Evolutionary conservation across 2,329 filamentous ascomycete genomes (phyloP).

Genomic region (Colletotrichum echinochloae): DNA sequence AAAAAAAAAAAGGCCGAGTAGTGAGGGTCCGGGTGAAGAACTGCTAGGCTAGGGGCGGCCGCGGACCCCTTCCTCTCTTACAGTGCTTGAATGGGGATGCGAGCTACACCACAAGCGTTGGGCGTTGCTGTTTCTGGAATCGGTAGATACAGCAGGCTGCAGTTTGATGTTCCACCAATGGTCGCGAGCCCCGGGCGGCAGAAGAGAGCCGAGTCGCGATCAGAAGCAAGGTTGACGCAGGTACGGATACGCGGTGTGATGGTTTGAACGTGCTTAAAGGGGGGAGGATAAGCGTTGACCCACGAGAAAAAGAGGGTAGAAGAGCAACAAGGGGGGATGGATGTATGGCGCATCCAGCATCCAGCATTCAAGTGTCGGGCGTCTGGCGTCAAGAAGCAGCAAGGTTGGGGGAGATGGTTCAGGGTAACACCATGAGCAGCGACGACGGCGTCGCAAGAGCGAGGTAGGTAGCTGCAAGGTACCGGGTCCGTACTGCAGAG

Average conservation of each 20-base stretch:
- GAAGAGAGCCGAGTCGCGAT: neutral
- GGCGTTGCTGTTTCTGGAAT: neutral
- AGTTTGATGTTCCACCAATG: neutral
- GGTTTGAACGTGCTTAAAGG: neutral
- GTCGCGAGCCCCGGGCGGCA: neutral
- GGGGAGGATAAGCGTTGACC: neutral
- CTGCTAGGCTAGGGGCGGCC: slow-evolving; percentile 28
- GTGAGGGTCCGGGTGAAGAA: slow-evolving; percentile 23
- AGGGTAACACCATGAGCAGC: neutral
- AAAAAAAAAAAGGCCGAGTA: slow-evolving; percentile 13
- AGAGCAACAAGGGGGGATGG: slow-evolving; percentile 41
- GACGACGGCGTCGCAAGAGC: neutral
- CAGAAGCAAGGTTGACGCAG: slow-evolving; percentile 8
- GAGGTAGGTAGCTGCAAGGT: slow-evolving; percentile 18
- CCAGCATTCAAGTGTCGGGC: neutral
- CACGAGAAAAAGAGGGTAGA: neutral
- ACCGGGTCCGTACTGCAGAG: slow-evolving; percentile 1
- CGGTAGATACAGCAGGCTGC: neutral
- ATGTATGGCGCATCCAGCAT: slow-evolving; percentile 61
- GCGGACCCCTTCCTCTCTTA: slow-evolving; percentile 16
- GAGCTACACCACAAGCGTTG: slow-evolving; percentile 14
- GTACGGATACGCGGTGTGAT: slow-evolving; percentile 29
- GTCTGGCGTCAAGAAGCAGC: slow-evolving; percentile 5
- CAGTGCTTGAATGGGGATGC: slow-evolving; percentile 17
- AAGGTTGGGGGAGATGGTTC: neutral